These are phyloP conservation scores for Penicillium salamii DNA, from an alignment of 495 filamentous ascomycete species.

Conservation along the genomic window DNA sequence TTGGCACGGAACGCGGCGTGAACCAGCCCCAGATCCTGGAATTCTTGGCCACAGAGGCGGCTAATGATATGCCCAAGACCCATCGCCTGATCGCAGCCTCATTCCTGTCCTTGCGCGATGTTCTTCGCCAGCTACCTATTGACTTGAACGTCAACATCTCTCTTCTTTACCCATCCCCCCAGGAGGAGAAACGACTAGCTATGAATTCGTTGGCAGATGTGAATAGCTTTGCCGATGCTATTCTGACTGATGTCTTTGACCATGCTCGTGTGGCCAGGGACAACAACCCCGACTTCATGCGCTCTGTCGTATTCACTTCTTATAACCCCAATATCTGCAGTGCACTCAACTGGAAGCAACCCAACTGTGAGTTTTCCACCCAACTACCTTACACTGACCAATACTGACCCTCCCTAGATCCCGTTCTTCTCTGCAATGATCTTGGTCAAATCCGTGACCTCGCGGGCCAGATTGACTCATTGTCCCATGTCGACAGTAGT, in stretches of 20 bases:
- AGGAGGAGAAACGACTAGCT: conserved; percentile 63
- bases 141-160: conserved; percentile 84
- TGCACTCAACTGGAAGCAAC: conserved; percentile 97
- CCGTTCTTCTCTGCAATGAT: conserved; percentile 92
- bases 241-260: conserved; percentile 83
- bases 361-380: conserved; percentile 66
- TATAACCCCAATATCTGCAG: conserved; percentile 88
- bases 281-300: conserved; percentile 61
- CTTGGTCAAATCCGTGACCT: conserved; percentile 58
- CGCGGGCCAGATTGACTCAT: conserved; percentile 40
- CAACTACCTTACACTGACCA: background rate
- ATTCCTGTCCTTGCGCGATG: conserved; percentile 72
- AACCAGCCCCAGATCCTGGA: conserved; percentile 42
- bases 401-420: conserved; percentile 52
- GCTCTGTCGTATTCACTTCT: conserved; percentile 87
- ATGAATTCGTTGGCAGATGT: conserved; percentile 76
- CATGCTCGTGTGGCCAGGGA: conserved; percentile 78
- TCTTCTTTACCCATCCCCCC: conserved; percentile 72
- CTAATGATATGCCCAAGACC: conserved; percentile 58
- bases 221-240: conserved; percentile 79
- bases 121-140: conserved; percentile 67
- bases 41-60: conserved; percentile 41
- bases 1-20: conserved; percentile 53
- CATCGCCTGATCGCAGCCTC: conserved; percentile 69
- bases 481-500: conserved; percentile 54